phyloP scores from a whole-genome alignment of 148 eudicot genomes.

The Pouteria glomerata region DNA sequence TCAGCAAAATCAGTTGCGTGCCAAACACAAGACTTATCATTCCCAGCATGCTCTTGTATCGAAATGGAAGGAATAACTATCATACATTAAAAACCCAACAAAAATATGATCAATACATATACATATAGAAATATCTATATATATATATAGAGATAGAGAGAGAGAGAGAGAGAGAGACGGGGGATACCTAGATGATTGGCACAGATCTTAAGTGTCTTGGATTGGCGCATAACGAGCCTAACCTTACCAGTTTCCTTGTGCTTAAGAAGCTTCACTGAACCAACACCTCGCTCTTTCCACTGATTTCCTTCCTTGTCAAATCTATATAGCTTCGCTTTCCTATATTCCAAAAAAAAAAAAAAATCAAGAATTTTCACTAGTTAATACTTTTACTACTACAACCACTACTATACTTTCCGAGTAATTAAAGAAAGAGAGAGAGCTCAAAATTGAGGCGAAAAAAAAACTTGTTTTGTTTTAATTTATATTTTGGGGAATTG shows the following conservation, averaged over 20 bases:
- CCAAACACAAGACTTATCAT: conserved; percentile 30
- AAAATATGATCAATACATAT: not conserved
- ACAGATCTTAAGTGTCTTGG: conserved; percentile 24
- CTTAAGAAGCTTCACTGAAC: conserved; percentile 29
- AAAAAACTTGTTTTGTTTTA: no score
- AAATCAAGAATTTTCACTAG: no score
- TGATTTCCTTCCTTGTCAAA: conserved; percentile 22
- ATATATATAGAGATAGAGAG: not conserved
- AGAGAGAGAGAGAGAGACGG: not conserved
- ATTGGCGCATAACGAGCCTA: conserved; percentile 29
- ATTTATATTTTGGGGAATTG: not conserved
- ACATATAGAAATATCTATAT: no score
- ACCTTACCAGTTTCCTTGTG: conserved; percentile 27
- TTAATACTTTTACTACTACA: no score
- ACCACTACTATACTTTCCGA: no score
- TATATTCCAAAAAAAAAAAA: not conserved
- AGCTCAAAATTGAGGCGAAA: no score
- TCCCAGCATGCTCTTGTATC: conserved; percentile 34
- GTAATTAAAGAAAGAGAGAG: no score
- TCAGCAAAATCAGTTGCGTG: conserved; percentile 29
- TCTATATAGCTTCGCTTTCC: conserved; percentile 28
- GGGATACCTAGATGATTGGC: conserved; percentile 25
- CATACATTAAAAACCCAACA: not conserved
- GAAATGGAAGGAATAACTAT: conserved; percentile 22
- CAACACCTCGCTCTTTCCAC: conserved; percentile 35